These are phyloP conservation scores for Colletotrichum navitas DNA, from an alignment of 2,329 filamentous ascomycete species.

Conservation along the genomic window DNA sequence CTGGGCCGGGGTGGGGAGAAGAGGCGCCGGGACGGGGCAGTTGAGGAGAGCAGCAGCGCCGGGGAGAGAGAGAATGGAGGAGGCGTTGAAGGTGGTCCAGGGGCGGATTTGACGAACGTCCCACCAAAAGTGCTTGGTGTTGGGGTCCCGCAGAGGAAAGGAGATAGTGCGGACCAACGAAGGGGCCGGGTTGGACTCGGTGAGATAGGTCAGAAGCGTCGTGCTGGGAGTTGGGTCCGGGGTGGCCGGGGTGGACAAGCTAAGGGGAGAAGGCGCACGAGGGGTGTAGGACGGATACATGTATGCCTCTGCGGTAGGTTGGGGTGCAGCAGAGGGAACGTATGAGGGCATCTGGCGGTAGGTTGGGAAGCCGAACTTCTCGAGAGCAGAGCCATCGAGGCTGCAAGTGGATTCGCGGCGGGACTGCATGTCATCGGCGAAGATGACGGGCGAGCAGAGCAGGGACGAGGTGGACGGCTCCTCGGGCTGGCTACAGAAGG, in stretches of 20 bases:
- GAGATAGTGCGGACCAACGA: constrained; percentile 85
- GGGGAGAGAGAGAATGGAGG: constrained; percentile 78
- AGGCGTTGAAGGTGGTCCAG: constrained; percentile 84
- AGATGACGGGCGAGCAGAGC: constrained; percentile 75
- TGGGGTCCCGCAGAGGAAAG: constrained; percentile 73
- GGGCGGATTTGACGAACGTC: constrained; percentile 88
- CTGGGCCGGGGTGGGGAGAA: constrained; percentile 70
- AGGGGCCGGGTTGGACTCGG: constrained; percentile 82
- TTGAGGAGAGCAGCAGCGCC: constrained; percentile 80
- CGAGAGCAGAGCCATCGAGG: constrained; percentile 74
- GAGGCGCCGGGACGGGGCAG: constrained; percentile 72
- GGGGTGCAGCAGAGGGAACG: constrained; percentile 52
- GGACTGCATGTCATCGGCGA: constrained; percentile 60
- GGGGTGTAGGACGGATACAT: constrained; percentile 60
- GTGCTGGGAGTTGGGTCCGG: constrained; percentile 68
- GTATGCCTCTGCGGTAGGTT: constrained; percentile 57
- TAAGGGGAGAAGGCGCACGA: constrained; percentile 61
- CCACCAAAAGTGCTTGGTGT: constrained; percentile 93
- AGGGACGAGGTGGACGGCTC: constrained; percentile 58
- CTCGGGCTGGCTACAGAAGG: constrained; percentile 50
- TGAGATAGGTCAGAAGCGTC: constrained; percentile 83
- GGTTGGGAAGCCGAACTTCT: constrained; percentile 84
- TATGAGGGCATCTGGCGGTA: constrained; percentile 80
- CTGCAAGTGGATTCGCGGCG: constrained; percentile 76
- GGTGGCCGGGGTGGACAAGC: constrained; percentile 53